These are phyloP conservation scores for Darksidea phi DNA, from an alignment of 495 filamentous ascomycete genomes.

Conservation along the genomic window DNA sequence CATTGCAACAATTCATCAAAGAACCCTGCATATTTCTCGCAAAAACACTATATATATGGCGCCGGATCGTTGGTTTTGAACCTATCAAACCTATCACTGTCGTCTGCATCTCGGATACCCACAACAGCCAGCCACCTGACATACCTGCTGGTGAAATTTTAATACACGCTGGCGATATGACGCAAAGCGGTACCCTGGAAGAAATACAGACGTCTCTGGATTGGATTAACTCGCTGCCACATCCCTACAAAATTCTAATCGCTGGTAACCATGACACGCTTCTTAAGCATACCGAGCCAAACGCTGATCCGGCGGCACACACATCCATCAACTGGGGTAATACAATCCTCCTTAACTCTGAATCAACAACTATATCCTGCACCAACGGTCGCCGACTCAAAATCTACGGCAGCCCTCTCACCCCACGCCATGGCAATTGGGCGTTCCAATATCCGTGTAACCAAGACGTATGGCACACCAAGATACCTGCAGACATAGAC, in stretches of 20 bases:
- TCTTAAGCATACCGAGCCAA: constrained; percentile 57
- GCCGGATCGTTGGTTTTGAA: neutral
- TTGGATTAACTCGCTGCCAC: constrained; percentile 71
- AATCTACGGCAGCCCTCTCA: constrained; percentile 62
- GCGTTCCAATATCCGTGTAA: constrained; percentile 63
- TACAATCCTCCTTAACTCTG: constrained; percentile 61
- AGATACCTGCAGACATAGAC: constrained; percentile 70
- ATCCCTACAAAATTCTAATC: constrained; percentile 76
- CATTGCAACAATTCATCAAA: neutral
- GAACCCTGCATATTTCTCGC: neutral
- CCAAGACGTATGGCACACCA: constrained; percentile 59
- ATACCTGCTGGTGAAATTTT: constrained; percentile 78
- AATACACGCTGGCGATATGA: constrained; percentile 84
- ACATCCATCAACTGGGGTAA: constrained; percentile 52
- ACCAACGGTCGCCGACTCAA: constrained; percentile 39
- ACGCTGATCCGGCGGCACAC: constrained; percentile 38
- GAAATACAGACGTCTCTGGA: constrained; percentile 70
- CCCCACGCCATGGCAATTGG: constrained; percentile 59
- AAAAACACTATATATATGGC: neutral
- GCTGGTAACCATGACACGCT: constrained; percentile 86
- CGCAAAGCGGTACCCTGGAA: constrained; percentile 63
- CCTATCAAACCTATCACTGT: constrained; percentile 57
- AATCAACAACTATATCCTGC: constrained; percentile 41
- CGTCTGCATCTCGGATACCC: constrained; percentile 88
- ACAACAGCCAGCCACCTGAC: constrained; percentile 56